A percentile compares a stretch with the other conserved stretches of the same genome.
Evolutionary conservation across 2,329 filamentous ascomycete species (phyloP).

Genomic region (Tolypocladium nubicola): DNA sequence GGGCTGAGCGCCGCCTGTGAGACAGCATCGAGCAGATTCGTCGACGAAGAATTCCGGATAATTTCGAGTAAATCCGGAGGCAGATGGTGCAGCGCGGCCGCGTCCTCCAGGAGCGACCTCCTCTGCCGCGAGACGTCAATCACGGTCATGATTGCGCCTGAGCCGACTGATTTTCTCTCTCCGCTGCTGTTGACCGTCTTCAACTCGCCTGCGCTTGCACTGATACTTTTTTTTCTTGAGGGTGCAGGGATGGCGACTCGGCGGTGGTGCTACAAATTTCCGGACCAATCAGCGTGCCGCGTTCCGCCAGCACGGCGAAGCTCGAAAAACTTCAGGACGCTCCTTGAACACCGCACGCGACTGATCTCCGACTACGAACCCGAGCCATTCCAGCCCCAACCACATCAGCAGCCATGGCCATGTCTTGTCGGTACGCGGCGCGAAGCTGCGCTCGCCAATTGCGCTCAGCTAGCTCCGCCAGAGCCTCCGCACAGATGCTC

Average conservation of each 20-base stretch:
- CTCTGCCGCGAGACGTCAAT: constrained; percentile 45
- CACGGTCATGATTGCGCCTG: constrained; percentile 38
- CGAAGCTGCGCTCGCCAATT: constrained; percentile 55
- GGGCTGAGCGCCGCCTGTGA: constrained; percentile 59
- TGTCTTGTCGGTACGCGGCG: constrained; percentile 52
- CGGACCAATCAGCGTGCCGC: constrained; percentile 22
- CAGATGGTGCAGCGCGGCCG: constrained; percentile 45
- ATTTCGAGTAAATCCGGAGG: constrained; percentile 60
- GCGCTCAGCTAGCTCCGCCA: constrained; percentile 35
- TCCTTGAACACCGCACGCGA: constrained; percentile 13
- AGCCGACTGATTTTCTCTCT: constrained; percentile 14
- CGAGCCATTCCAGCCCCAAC: constrained; percentile 10
- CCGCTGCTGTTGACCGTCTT: constrained; percentile 12
- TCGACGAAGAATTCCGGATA: constrained; percentile 52
- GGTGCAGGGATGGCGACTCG: constrained; percentile 14
- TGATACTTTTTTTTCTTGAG: constrained; percentile 20
- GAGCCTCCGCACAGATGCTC: constrained; percentile 35
- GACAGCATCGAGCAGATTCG: constrained; percentile 61
- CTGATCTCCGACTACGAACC: not conserved
- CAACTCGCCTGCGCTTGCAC: constrained; percentile 9
- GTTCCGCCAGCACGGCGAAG: constrained; percentile 12
- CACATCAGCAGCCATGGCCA: constrained; percentile 40
- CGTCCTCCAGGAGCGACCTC: constrained; percentile 44
- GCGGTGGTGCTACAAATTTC: constrained; percentile 22
- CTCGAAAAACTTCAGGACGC: constrained; percentile 32